phyloP scores from a whole-genome alignment of 2,329 filamentous ascomycete species.

The Pestalotiopsis sp. region DNA sequence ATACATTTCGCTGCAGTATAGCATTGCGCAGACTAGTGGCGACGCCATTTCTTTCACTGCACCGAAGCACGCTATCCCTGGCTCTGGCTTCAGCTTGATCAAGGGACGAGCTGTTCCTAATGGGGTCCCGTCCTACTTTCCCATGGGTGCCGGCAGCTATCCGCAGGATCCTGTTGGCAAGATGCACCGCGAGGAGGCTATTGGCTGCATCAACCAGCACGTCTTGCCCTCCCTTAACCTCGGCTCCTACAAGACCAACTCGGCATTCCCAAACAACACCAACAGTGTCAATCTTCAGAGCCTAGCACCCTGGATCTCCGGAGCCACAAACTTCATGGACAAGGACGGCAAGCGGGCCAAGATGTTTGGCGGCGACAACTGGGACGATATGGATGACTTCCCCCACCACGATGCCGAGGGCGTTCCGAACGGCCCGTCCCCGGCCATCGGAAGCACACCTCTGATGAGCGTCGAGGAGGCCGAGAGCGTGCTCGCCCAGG shows the following conservation, averaged over 20 bases:
- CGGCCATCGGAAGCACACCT: conserved; percentile 51
- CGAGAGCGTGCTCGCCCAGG: conserved; percentile 52
- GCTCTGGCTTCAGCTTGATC: conserved; percentile 63
- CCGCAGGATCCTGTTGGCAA: conserved; percentile 64
- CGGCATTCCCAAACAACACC: conserved; percentile 35
- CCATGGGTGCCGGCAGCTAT: conserved; percentile 47
- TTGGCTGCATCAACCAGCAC: conserved; percentile 72
- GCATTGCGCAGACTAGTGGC: conserved; percentile 51
- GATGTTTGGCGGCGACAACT: conserved; percentile 24
- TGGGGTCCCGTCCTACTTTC: conserved; percentile 65
- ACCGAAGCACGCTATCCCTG: conserved; percentile 53
- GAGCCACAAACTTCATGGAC: conserved; percentile 31
- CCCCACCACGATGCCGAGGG: conserved; percentile 7
- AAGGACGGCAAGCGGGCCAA: conserved; percentile 38
- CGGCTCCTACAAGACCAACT: conserved; percentile 45
- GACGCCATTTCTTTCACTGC: conserved; percentile 60
- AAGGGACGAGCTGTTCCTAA: conserved; percentile 68
- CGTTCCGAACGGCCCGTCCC: conserved; percentile 28
- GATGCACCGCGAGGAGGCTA: conserved; percentile 67
- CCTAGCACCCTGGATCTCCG: conserved; percentile 58
- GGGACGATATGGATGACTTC: conserved; percentile 31
- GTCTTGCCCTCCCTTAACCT: conserved; percentile 64
- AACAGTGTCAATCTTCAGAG: conserved; percentile 56
- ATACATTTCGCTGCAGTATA: conserved; percentile 70
- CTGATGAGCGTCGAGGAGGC: conserved; percentile 67